These are phyloP conservation scores for Fusarium redolens DNA, from an alignment of 2,329 filamentous ascomycete species.

Conservation along the genomic window DNA sequence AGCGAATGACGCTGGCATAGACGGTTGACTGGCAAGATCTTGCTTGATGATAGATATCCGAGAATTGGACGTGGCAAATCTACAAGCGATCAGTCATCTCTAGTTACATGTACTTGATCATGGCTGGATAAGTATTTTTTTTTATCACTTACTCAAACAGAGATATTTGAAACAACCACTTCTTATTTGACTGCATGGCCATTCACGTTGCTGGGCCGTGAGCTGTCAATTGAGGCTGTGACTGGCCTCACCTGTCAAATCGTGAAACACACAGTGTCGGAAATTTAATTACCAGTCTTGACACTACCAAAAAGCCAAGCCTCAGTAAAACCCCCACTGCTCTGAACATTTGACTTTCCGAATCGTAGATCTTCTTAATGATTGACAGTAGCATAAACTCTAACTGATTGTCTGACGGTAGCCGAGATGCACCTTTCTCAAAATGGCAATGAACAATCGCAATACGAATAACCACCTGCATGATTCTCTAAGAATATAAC, in stretches of 20 bases:
- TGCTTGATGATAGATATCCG: background rate
- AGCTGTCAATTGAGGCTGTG: conserved; percentile 5
- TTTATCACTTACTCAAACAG: background rate
- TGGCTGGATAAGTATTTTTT: background rate
- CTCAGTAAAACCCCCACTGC: background rate
- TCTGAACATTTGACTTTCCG: background rate
- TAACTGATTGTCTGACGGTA: background rate
- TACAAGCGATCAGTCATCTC: background rate
- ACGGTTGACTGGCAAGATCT: background rate
- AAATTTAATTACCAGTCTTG: background rate
- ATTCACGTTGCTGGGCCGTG: background rate
- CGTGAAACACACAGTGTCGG: conserved; percentile 3
- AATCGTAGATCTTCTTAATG: background rate
- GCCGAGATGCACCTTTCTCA: background rate
- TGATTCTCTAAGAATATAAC: conserved; percentile 1
- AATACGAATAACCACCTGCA: background rate
- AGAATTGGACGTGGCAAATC: background rate
- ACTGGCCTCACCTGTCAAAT: background rate
- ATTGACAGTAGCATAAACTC: conserved; percentile 1
- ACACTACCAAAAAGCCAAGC: background rate
- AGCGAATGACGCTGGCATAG: background rate
- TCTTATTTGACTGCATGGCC: background rate
- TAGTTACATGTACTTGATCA: background rate
- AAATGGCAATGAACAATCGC: background rate
- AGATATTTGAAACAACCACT: too few species aligned